These are phyloP conservation scores for Catenaria anguillulae DNA, from an alignment of 371 early-diverging fungal genomes.

Conservation along the genomic window DNA sequence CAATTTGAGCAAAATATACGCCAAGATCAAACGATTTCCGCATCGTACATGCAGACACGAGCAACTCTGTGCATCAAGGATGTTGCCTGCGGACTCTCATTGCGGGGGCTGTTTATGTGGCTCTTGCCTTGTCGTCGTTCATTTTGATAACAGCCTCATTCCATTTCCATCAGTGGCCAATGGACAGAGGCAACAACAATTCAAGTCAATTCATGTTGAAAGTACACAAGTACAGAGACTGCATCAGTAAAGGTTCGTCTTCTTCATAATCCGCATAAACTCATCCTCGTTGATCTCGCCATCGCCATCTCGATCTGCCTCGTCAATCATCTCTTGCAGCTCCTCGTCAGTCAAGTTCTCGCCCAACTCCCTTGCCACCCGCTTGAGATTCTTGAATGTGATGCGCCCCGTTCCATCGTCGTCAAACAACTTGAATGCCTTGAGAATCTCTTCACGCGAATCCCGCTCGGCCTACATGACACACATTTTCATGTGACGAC, in stretches of 20 bases:
- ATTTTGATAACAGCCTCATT: too few relatives aligned
- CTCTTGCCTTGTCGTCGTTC: too few relatives aligned
- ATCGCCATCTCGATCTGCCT: conserved; percentile 58
- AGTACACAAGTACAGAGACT: too few relatives aligned
- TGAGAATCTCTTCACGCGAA: conserved; percentile 41
- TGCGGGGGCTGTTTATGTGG: too few relatives aligned
- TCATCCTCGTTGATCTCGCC: conserved; percentile 44
- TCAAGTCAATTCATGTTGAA: too few relatives aligned
- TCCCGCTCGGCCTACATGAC: conserved; percentile 19
- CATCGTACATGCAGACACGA: too few relatives aligned
- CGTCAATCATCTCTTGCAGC: conserved; percentile 63
- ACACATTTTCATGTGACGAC: neutral
- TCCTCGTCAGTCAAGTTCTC: conserved; percentile 51
- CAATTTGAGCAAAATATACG: too few relatives aligned
- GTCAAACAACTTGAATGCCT: conserved; percentile 56
- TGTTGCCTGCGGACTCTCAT: too few relatives aligned
- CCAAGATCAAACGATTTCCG: too few relatives aligned
- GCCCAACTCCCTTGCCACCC: conserved; percentile 49
- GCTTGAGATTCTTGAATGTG: conserved; percentile 45
- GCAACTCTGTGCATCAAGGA: too few relatives aligned
- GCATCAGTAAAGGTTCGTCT: conserved; percentile 20
- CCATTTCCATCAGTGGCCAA: too few relatives aligned
- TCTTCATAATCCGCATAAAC: conserved; percentile 42
- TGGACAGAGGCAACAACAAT: too few relatives aligned
- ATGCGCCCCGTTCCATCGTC: conserved; percentile 55